Conservation (phyloP, 2,329 filamentous ascomycete species). For the Pseudogymnoascus sp. region DNA sequence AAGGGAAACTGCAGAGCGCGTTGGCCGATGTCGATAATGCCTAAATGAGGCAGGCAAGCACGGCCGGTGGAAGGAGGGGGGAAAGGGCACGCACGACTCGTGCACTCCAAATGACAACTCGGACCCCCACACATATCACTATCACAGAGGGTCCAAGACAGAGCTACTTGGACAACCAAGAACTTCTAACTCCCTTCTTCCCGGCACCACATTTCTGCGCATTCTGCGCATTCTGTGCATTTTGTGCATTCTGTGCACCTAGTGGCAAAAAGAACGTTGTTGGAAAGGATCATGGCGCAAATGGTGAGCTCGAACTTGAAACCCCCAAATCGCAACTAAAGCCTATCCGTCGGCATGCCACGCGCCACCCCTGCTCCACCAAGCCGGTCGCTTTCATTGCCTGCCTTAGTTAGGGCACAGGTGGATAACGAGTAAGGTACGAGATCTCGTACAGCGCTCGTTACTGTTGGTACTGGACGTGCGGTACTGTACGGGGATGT, state of each 20-base stretch:
- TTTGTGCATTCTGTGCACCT: not conserved
- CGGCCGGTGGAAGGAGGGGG: not conserved
- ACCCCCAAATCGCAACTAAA: not conserved
- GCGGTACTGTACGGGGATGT: not conserved
- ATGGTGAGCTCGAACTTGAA: not conserved
- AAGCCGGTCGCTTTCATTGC: not conserved
- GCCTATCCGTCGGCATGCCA: constrained; percentile 3
- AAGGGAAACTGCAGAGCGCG: not conserved
- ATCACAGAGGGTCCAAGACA: not conserved
- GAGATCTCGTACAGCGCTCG: not conserved
- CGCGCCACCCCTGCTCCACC: not conserved
- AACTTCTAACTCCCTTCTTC: not conserved
- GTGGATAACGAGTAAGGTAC: not conserved
- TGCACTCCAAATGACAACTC: not conserved
- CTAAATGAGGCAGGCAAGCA: constrained; percentile 4
- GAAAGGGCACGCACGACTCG: not conserved
- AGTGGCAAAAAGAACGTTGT: not conserved
- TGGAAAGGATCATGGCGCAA: not conserved
- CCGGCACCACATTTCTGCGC: not conserved
- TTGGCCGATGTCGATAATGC: not conserved
- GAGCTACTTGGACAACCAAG: not conserved
- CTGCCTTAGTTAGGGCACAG: constrained; percentile 2
- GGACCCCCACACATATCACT: not conserved
- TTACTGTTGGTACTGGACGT: not conserved
- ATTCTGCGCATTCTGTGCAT: not conserved